These are phyloP conservation scores for Metarhizium anisopliae DNA, from an alignment of 2,329 filamentous ascomycete genomes.

Conservation along the genomic window DNA sequence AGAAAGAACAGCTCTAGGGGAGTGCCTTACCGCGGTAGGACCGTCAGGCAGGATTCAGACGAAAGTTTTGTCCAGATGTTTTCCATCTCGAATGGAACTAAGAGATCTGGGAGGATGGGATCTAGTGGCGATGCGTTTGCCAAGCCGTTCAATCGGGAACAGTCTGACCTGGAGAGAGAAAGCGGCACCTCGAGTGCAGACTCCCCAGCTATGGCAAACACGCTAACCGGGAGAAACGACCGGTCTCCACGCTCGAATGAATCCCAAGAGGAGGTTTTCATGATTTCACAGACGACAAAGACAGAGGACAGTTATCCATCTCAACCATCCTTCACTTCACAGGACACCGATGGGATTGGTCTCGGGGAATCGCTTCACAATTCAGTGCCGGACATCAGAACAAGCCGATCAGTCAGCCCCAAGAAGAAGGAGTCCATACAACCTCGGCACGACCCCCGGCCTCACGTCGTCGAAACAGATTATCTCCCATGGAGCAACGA, in stretches of 20 bases:
- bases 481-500: slow-evolving; percentile 52
- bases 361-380: neutral
- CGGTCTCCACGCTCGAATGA: slow-evolving; percentile 13
- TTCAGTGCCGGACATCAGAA: slow-evolving; percentile 3
- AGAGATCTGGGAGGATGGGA: slow-evolving; percentile 9
- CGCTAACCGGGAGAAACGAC: slow-evolving; percentile 3
- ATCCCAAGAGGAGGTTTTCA: slow-evolving; percentile 30
- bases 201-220: slow-evolving; percentile 20
- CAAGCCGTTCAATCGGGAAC: slow-evolving; percentile 19
- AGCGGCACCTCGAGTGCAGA: slow-evolving; percentile 26
- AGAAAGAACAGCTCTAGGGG: slow-evolving; percentile 27
- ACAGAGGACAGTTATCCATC: slow-evolving; percentile 24
- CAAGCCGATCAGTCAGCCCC: slow-evolving; percentile 14
- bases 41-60: slow-evolving; percentile 43
- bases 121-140: slow-evolving; percentile 12
- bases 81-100: slow-evolving; percentile 43
- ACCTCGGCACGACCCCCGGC: slow-evolving; percentile 28
- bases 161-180: slow-evolving; percentile 16
- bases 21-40: slow-evolving; percentile 17
- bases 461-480: slow-evolving; percentile 44
- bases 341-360: slow-evolving; percentile 12
- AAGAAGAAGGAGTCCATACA: slow-evolving; percentile 14
- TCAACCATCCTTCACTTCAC: slow-evolving; percentile 21
- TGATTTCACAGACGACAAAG: slow-evolving; percentile 39
- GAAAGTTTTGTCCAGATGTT: slow-evolving; percentile 52